Evolutionary conservation across 164 flowering plant species (phyloP).

Genomic region (Nymphaea thermarum): DNA sequence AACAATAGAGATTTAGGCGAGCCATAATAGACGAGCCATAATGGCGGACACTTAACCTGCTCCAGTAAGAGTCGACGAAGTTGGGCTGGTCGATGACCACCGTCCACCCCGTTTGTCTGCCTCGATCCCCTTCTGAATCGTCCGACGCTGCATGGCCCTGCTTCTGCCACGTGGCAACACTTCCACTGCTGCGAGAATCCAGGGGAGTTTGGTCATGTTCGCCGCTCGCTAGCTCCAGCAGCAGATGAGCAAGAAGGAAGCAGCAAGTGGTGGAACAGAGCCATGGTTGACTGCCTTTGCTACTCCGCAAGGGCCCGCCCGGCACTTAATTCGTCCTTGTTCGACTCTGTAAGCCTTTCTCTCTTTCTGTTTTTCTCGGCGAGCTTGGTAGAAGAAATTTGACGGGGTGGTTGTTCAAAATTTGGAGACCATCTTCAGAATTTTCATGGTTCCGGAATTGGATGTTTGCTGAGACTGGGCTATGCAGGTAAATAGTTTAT

Average conservation of each 20-base stretch:
- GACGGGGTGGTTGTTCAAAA: background rate
- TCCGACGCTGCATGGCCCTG: background rate
- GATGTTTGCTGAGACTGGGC: background rate
- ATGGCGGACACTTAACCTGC: no score
- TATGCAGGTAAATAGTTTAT: background rate
- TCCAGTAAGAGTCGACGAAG: no score
- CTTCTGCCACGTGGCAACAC: background rate
- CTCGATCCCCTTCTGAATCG: no score
- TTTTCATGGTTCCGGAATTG: background rate
- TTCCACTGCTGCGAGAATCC: background rate
- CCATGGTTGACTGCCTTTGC: background rate
- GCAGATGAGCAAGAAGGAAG: background rate
- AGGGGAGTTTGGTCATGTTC: background rate
- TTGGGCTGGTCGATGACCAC: no score
- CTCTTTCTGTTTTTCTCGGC: constrained; percentile 1
- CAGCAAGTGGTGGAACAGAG: background rate
- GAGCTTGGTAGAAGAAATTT: background rate
- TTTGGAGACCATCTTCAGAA: constrained; percentile 10
- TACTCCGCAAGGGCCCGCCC: background rate
- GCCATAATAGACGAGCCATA: no score
- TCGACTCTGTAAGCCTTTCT: background rate
- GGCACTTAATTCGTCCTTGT: background rate
- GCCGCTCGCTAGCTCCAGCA: background rate
- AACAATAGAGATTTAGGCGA: no score
- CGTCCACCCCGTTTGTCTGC: no score